Percentiles rank a stretch among this genome's conserved stretches.
Conservation (phyloP, 768 basidiomycete species). For the Pisolithus albus region DNA sequence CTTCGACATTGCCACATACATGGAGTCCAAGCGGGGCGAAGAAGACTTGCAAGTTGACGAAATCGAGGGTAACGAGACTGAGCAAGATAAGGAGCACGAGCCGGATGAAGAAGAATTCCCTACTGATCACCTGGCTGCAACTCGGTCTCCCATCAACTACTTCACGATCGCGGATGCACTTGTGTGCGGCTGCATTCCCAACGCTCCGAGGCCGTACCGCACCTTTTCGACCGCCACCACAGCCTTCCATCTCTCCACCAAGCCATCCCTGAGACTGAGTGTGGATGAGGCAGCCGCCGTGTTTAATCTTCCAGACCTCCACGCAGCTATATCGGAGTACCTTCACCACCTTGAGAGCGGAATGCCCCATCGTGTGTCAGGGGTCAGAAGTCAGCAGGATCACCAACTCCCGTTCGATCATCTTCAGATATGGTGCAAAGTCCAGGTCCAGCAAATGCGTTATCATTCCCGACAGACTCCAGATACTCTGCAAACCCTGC, state of each 20-base stretch:
- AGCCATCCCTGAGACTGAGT: neutral
- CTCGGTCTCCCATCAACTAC: neutral
- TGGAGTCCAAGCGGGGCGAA: neutral
- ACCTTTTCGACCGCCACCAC: slow-evolving; percentile 1
- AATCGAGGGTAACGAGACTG: neutral
- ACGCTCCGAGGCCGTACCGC: neutral
- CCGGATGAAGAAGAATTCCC: neutral
- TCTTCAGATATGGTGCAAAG: neutral
- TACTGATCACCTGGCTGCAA: neutral
- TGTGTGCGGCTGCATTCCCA: neutral
- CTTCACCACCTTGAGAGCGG: neutral
- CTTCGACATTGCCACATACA: neutral
- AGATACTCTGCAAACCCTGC: too few species aligned
- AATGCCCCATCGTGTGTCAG: neutral
- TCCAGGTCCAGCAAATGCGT: neutral
- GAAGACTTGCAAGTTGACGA: neutral
- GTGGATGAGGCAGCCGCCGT: neutral
- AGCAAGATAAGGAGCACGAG: neutral
- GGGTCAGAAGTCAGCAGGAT: neutral
- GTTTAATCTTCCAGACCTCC: slow-evolving; percentile 2
- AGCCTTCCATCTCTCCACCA: slow-evolving; percentile 3
- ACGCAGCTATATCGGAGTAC: neutral
- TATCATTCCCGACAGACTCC: neutral
- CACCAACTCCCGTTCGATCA: neutral
- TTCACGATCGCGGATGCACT: neutral